phyloP scores from a whole-genome alignment of 768 basidiomycete genomes.

The Chalciporus sphaerocephalus region DNA sequence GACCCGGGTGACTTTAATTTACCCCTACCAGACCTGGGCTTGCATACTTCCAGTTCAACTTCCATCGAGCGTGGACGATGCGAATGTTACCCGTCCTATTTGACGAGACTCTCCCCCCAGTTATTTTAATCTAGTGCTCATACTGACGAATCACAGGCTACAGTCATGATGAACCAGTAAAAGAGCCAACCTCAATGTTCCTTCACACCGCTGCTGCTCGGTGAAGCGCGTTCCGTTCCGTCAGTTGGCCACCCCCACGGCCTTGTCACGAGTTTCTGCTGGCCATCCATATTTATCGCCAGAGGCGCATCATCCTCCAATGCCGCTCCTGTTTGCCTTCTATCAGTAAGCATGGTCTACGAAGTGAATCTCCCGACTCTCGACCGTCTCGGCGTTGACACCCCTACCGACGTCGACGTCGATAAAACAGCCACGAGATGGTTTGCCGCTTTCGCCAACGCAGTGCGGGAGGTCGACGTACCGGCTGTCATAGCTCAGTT shows the following conservation, averaged over 20 bases:
- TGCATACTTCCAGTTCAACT: too few relatives aligned
- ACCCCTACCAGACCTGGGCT: too few relatives aligned
- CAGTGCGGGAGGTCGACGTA: constrained; percentile 14
- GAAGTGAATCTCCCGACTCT: constrained; percentile 26
- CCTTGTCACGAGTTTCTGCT: background rate
- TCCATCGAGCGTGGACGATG: too few relatives aligned
- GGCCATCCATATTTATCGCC: background rate
- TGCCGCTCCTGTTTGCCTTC: background rate
- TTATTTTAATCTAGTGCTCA: too few relatives aligned
- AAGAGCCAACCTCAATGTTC: too few relatives aligned
- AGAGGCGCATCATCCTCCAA: background rate
- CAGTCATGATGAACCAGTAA: too few relatives aligned
- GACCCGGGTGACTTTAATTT: too few relatives aligned
- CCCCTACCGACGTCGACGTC: constrained; percentile 20
- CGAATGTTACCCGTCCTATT: too few relatives aligned
- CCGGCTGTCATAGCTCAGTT: constrained; percentile 26
- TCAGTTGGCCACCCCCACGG: too few relatives aligned
- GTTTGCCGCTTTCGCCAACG: constrained; percentile 23
- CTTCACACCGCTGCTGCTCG: too few relatives aligned
- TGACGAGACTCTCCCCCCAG: background rate
- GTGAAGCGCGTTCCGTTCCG: too few relatives aligned
- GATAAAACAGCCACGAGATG: constrained; percentile 23
- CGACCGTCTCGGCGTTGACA: constrained; percentile 20
- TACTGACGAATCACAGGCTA: too few relatives aligned
- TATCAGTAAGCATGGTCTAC: constrained; percentile 1